Evolutionary conservation across 2,329 filamentous ascomycete genomes (phyloP), one percentile per base, ranked within the genome.

Genomic region (Colletotrichum chlorophyti): DNA sequence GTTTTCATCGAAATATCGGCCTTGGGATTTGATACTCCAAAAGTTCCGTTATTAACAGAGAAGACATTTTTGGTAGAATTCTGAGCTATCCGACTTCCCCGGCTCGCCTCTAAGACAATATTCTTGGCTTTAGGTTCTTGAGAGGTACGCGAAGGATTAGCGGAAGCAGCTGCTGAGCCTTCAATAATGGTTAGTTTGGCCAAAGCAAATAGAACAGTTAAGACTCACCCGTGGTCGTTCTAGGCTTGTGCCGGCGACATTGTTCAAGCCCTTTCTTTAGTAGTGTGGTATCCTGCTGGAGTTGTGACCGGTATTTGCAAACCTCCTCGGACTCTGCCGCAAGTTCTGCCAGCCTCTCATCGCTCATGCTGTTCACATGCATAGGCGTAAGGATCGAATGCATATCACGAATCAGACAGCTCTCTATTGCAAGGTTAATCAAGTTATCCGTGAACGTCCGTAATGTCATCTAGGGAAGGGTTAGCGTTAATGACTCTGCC

Each of bases 371-470:
- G 32, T 68, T 65, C 1, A 82, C 71, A 0, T 63, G 65, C 1
- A 66, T 68, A 1, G 75, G 69, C 0, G 73, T 78, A 27, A 83
- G 68, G 3, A 83, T 77, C 0, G 59, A 50, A 1, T 74, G 70
- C 0, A 83, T 55, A 2, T 76, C 71, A 0, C 54, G 65, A 0
- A 83, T 65, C 1, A 84, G 73, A 40, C 78, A 81, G 27, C 76
- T 77, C 62, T 83, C 81, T 1, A 81, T 69, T 0, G 74, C 80
- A 1, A 82, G 68, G n/a, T 74, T 79, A 15, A 76, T 70, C 9
- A 83, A 68, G 17, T 81, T 81, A 4, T 83, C 76, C 3, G 77
- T 70, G 43, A 83, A 81, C 0, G 74, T 77, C 11, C 74, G 64
- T 3, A 76, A 68, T 2, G 76, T 74, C 65, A 77, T 74, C 76